Conservation (phyloP, 805 yeast genomes). For the Clavispora phyllophila region DNA sequence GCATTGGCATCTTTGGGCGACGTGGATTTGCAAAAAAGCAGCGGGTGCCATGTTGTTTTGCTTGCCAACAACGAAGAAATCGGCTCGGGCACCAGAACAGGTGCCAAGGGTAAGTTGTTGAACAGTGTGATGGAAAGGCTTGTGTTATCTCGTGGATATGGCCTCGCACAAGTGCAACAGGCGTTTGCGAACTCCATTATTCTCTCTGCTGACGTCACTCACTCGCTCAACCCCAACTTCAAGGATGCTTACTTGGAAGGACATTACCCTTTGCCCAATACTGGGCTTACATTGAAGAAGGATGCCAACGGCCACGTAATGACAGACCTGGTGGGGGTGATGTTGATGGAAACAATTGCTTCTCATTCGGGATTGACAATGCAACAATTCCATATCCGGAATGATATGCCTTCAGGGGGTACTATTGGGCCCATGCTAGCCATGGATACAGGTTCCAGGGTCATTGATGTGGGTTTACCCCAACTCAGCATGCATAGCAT, state of each 20-base stretch:
- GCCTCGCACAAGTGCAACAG: slow-evolving; percentile 3
- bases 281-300: slow-evolving; percentile 32
- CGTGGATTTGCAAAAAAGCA: slow-evolving; percentile 15
- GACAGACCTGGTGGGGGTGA: slow-evolving; percentile 30
- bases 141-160: slow-evolving; percentile 2
- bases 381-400: slow-evolving; percentile 37
- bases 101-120: slow-evolving; percentile 34
- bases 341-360: slow-evolving; percentile 23
- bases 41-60: slow-evolving; percentile 27
- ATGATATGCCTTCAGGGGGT: slow-evolving; percentile 38
- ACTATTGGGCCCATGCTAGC: slow-evolving; percentile 41
- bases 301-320: slow-evolving; percentile 35
- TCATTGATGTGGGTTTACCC: slow-evolving; percentile 39
- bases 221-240: slow-evolving; percentile 40
- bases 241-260: slow-evolving; percentile 24
- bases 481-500: slow-evolving; percentile 41
- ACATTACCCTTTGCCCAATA: slow-evolving; percentile 35
- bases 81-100: slow-evolving; percentile 36
- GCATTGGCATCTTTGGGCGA: slow-evolving; percentile 18
- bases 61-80: slow-evolving; percentile 40
- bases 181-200: slow-evolving; percentile 29
- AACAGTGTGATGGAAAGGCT: slow-evolving; percentile 17
- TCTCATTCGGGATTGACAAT: slow-evolving; percentile 19
- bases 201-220: slow-evolving; percentile 42
- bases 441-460: slow-evolving; percentile 30